Base-by-base conservation (phyloP, 176 grass and related monocot genomes). In the Oryza australiensis region DNA sequence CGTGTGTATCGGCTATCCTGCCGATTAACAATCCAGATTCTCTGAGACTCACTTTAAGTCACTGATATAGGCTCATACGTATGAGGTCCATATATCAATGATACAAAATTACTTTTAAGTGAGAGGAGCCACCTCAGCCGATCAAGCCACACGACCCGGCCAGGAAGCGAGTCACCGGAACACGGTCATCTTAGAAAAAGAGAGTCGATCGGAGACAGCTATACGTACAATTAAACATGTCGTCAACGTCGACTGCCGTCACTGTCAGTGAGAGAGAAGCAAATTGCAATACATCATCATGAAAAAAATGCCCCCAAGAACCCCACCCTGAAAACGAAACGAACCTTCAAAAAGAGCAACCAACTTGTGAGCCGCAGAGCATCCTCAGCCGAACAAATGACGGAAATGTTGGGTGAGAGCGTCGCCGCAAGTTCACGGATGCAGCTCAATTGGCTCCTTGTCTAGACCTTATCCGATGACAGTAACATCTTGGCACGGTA, bases 401-500 rank as follows among this genome's bases (percentile, higher is more conserved):
- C 53, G 6, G 33, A 66, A 24, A 32, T 12, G 37, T 22, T 55
- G 6, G 0, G 37, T 23, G n/a, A 49, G 84, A 75, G 22, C 48
- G 46, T 22, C 62, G 28, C 48, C 29, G 46, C 73, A 28, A 22
- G 48, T 69, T 38, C 16, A 78, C 3, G 40, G 43, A 30, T 64
- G 29, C 69, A 46, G 45, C 35, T 68, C 33, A 16, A 68, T 22
- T 28, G 49, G 14, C 48, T 62, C 60, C 9, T 62, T 18, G 10
- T 40, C 22, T 14, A 76, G 29, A 8, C 46, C 75, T 79, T 84
- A 84, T 75, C 81, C 9, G 8, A 15, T 60, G 48, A 64, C 63
- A 49, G 18, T n/a, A 18, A 74, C 75, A 78, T 22, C 24, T 87
- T 83, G 73, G 30, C 64, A 70, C 20, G 11, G 11, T 79, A 46